Percentiles rank a stretch among this genome's conserved stretches.
Conservation (phyloP, 345 rosid genomes). For the Mallotus nudiflorus region DNA sequence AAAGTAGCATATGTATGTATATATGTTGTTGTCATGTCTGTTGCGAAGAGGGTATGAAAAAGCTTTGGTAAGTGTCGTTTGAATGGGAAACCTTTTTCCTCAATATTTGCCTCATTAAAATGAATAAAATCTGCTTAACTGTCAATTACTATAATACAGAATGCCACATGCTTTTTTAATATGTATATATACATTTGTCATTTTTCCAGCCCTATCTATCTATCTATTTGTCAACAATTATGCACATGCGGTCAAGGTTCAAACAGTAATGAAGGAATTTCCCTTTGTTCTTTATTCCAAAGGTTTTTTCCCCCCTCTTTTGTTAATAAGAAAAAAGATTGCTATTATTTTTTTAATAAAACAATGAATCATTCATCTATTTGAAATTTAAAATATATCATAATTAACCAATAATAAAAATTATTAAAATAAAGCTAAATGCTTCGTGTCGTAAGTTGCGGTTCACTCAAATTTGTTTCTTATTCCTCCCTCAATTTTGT, state of each 20-base stretch:
- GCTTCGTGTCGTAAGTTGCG: no score
- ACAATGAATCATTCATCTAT: no score
- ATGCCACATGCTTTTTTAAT: slow-evolving; percentile 2
- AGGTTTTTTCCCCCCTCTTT: no score
- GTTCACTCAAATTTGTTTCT: no score
- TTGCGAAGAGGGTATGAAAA: slow-evolving; percentile 5
- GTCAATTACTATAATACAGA: slow-evolving; percentile 43
- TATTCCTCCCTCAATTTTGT: no score
- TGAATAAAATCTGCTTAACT: slow-evolving; percentile 50
- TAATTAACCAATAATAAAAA: no score
- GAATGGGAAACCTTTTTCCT: slow-evolving; percentile 70
- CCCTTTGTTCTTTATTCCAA: slow-evolving; percentile 15
- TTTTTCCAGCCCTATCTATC: slow-evolving; percentile 4
- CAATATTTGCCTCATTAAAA: slow-evolving; percentile 48
- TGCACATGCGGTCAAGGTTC: slow-evolving; percentile 21
- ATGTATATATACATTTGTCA: neutral
- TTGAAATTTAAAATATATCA: no score
- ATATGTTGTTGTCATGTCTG: slow-evolving; percentile 5
- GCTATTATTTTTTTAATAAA: no score
- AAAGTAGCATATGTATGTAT: no score
- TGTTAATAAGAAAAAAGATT: no score
- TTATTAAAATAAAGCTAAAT: no score
- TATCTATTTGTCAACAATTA: slow-evolving; percentile 21
- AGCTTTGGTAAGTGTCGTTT: slow-evolving; percentile 53
- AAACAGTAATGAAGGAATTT: slow-evolving; percentile 20